phyloP scores from a whole-genome alignment of 2,329 filamentous ascomycete species.

The Aspergillus sojae region DNA sequence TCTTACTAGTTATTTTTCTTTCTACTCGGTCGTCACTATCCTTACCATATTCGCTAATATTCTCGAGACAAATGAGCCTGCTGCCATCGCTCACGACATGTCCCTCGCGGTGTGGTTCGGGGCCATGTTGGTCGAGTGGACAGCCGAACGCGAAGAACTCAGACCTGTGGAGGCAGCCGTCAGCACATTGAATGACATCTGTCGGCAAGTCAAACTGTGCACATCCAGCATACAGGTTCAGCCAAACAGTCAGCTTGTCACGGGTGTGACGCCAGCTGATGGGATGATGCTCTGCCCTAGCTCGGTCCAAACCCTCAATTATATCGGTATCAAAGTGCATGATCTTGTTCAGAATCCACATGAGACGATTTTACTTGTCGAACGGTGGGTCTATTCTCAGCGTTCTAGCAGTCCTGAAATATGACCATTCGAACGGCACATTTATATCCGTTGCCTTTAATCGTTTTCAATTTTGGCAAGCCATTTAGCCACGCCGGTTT shows the following conservation, averaged over 20 bases:
- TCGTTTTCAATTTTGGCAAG: background rate
- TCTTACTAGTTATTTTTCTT: background rate
- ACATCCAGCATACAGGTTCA: background rate
- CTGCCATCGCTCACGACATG: background rate
- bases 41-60: background rate
- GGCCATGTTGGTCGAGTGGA: background rate
- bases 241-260: background rate
- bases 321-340: background rate
- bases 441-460: no score
- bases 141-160: background rate
- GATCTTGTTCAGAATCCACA: background rate
- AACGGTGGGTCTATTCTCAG: background rate
- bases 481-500: background rate
- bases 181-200: background rate
- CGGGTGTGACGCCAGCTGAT: background rate
- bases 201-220: background rate
- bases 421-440: background rate
- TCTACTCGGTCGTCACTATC: background rate
- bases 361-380: background rate
- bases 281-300: background rate
- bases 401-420: background rate
- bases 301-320: background rate
- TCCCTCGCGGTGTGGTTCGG: background rate
- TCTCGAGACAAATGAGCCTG: background rate
- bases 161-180: background rate